Base-by-base conservation (phyloP, 371 early-diverging fungal genomes). In the Fennellomyces sp. region DNA sequence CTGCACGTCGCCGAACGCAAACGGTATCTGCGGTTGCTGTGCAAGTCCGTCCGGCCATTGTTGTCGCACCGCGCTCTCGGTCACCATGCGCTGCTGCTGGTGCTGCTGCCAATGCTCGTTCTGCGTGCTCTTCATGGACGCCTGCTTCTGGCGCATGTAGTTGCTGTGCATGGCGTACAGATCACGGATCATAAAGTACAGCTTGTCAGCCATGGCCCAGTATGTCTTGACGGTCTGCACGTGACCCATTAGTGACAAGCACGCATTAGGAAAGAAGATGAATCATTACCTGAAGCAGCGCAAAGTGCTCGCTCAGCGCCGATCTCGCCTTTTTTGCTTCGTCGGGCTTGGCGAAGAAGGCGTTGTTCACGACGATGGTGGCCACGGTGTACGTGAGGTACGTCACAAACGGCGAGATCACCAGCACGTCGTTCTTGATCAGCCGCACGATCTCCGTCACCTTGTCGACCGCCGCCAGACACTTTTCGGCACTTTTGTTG, bases 181-280 rank as follows among this genome's bases (percentile, higher is more conserved):
- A 61, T 83, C 85, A n/a, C 83, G 82, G 13, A 82, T 76, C 72
- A 85, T 83, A 49, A 83, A 84, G 56, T 81, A 84, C 19, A 84
- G 68, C 48, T 82, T 81, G 56, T 86, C 86, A 0, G 86, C 83
- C 78, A 86, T 84, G 1, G 86, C 80, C 86, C 86, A 86, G 27
- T 75, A 76, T 26, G 72, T 58, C 56, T 82, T 75, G 61, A 84
- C 82, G 3, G 70, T 36, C 75, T 80, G 58, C n/a, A 15, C 25
- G 21, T 19, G n/a, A 36, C 3, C 28, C 21, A 27, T 58, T 47
- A 7, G 19, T 30, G 11, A 28, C 21, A 30, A 7, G 8, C 47
- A 7, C 23, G 12, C 29, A n/a, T 49, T 49, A 23, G 0, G 28
- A 0, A 21, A 8, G 15, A 35, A 15, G 13, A 26, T 0, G 15